Evolutionary conservation across 345 rosid species (phyloP), one percentile per base, ranked within the genome.

Genomic region (Diplotaxis tenuifolia): DNA sequence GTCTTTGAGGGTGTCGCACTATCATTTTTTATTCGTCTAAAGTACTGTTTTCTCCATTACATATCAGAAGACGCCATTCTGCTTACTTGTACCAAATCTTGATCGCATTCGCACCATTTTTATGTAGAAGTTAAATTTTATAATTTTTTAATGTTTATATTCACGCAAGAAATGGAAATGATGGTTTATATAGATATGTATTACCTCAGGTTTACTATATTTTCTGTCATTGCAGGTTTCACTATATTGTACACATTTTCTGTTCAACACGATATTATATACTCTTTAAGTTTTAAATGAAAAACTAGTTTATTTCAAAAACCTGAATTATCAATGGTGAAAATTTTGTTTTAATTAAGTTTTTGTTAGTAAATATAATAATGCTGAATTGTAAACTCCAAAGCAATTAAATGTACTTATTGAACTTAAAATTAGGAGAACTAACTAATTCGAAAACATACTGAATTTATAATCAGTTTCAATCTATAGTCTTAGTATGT

Each of bases 211-310:
- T 4, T 52, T 19, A 19, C 14, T 4, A 9, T 20, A 19, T 19
- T 8, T 52, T 52, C n/a, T 67, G 3, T 38, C 15, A 38, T 12
- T 11, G 15, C 47, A 38, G 47, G 6, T 12, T 38, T 38, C 47
- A 38, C 47, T 38, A 38, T 38, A 38, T 38, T 1, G 14, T 38
- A 38, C 47, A 12, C 16, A 15, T 28, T 72, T 7, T 49, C 16
- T 19, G 23, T 75, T 77, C 83, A 86, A 88, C 83, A 83, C 81
- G 86, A 78, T 19, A 38, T 38, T 38, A 12, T 12, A 38, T 36
- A 38, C 47, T 38, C 47, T 38, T 11, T 12, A 14, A 3, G 1
- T 38, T 38, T 38, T 38, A 3, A 36, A 38, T 38, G 4, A 38
- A 5, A 38, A 12, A 38, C 5, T 29, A 32, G 7, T 29, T 29